phyloP scores from a whole-genome alignment of 257 asterid genomes.

The Paulownia fortunei region DNA sequence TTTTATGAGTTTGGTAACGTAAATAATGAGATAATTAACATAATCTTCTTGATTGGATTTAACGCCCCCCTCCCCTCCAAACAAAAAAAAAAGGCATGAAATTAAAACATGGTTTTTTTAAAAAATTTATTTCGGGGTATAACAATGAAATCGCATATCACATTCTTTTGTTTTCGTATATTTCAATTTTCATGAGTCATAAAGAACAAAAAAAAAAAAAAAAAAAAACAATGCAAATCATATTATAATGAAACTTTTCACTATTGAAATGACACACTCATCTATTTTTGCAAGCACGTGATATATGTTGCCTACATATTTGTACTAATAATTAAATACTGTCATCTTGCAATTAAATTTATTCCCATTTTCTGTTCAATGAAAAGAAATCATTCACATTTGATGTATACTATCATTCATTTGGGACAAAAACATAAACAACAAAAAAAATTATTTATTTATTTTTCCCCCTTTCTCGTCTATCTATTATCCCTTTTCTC shows the following conservation, averaged over 20 bases:
- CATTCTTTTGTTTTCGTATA: no score
- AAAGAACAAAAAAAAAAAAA: neutral
- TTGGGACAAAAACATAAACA: neutral
- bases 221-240: neutral
- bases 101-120: no score
- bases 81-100: no score
- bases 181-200: neutral
- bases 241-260: neutral
- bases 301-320: neutral
- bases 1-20: no score
- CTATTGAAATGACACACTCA: neutral
- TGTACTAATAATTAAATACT: neutral
- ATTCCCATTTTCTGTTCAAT: neutral
- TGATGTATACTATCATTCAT: neutral
- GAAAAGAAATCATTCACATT: neutral
- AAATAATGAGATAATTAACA: neutral
- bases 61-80: no score
- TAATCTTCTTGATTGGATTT: neutral
- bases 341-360: neutral
- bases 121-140: no score
- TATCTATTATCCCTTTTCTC: no score
- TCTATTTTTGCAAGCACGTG: conserved; percentile 4
- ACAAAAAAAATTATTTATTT: neutral
- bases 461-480: neutral
- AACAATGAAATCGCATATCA: no score